These are phyloP conservation scores for Cubamyces lactineus DNA, from an alignment of 768 basidiomycete genomes.

Conservation along the genomic window DNA sequence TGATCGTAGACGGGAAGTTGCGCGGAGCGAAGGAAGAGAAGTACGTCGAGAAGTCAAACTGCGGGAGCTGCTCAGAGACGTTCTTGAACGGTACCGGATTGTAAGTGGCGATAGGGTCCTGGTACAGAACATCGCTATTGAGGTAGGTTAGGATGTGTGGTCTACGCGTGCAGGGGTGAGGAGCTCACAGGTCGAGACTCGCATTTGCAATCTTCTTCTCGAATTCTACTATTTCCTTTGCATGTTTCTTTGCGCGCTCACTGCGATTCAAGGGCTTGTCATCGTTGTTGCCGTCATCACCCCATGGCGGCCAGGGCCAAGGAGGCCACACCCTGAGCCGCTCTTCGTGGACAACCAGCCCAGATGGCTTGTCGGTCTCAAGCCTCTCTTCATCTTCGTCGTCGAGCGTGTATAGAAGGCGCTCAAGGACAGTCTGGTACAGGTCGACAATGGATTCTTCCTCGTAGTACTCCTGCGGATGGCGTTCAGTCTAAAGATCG, in stretches of 20 bases:
- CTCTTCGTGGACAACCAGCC: constrained; percentile 41
- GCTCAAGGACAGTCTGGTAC: constrained; percentile 70
- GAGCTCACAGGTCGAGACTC: constrained; percentile 74
- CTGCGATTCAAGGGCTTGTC: constrained; percentile 53
- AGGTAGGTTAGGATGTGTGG: background rate
- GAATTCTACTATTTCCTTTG: constrained; percentile 72
- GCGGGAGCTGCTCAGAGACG: constrained; percentile 67
- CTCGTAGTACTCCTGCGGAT: constrained; percentile 80
- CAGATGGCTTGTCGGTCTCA: constrained; percentile 25
- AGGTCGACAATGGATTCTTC: constrained; percentile 70
- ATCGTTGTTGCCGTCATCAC: constrained; percentile 56
- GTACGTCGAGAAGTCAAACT: constrained; percentile 85
- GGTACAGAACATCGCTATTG: constrained; percentile 63
- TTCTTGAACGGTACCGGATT: constrained; percentile 78
- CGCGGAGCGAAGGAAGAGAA: constrained; percentile 84
- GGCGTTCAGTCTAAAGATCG: background rate
- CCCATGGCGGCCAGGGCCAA: constrained; percentile 90
- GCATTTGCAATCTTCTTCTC: constrained; percentile 79
- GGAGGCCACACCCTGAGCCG: constrained; percentile 66
- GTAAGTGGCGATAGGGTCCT: constrained; percentile 87
- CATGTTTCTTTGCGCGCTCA: constrained; percentile 61
- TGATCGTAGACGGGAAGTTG: constrained; percentile 71
- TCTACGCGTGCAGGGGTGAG: background rate
- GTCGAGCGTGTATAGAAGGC: constrained; percentile 63
- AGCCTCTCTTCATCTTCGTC: constrained; percentile 46